phyloP scores from a whole-genome alignment of 345 rosid species.

The Brassica carinata region DNA sequence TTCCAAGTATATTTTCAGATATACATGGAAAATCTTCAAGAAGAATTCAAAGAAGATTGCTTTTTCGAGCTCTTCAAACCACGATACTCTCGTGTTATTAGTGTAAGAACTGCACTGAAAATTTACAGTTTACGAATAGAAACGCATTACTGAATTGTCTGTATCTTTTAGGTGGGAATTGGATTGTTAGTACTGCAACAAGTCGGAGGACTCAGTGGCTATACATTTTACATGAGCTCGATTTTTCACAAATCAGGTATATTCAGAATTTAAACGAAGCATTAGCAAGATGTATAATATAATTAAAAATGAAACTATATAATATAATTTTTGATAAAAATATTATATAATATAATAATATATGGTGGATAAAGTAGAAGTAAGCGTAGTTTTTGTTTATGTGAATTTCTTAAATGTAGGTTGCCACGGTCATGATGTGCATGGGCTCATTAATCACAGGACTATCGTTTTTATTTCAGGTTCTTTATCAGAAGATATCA shows the following conservation, averaged over 20 bases:
- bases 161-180: constrained; percentile 53
- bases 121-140: background rate
- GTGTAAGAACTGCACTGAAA: constrained; percentile 31
- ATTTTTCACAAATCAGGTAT: constrained; percentile 58
- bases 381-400: background rate
- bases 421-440: constrained; percentile 77
- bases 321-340: too few species aligned
- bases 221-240: constrained; percentile 57
- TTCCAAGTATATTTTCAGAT: constrained; percentile 29
- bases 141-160: background rate
- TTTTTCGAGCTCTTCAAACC: constrained; percentile 45
- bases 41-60: constrained; percentile 42
- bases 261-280: background rate
- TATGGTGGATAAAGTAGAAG: background rate
- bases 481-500: background rate
- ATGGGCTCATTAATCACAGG: constrained; percentile 69
- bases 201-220: constrained; percentile 76
- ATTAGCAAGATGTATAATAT: background rate
- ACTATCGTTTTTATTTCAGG: constrained; percentile 69
- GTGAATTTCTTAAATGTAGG: constrained; percentile 42
- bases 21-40: constrained; percentile 46
- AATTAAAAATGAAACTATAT: background rate
- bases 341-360: too few species aligned
- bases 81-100: constrained; percentile 46
- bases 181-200: constrained; percentile 83